Base-by-base conservation (phyloP, 805 yeast species). In the Saturnispora quitensis region DNA sequence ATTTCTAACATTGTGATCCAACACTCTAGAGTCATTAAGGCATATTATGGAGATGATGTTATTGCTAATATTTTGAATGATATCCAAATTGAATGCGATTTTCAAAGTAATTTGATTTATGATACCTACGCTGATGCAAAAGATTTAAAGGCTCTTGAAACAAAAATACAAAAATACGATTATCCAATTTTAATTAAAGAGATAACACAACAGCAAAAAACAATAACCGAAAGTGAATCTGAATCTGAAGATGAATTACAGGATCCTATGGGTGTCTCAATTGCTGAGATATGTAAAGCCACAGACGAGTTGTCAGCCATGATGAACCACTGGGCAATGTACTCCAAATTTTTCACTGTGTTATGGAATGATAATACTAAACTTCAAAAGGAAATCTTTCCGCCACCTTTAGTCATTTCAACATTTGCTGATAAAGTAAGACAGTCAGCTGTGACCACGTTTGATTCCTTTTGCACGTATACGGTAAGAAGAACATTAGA, bases 31-130 rank as follows among this genome's bases (percentile, higher is more conserved):
- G 76, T 93, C 40, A 89, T 93, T 27, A 77, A 75, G 42, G 74
- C 74, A 47, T 84, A 82, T 62, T 93, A 93, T 62, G 95, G 91
- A 18, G 69, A 70, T 2, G 56, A 68, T 9, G 81, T 82, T 15
- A 81, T 90, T 73, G 68, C 75, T 3, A 74, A 75, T 34, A 89
- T 91, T 9, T 74, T 90, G 58, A 79, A 77, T 18, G 78, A 78
- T 47, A 83, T 93, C 33, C 96, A 91, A 67, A 72, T 78, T 47
- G 99, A 93, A 62, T 83, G 93, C 31, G 99, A 93, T 62, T 74
- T 90, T n/a, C 99, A 93, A 62, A 84, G 91, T 25, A 95, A 95
- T 0, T 72, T 93, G 43, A 86, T 93, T 4, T 73, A 86, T 50
- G 98, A 91, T 65, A 86, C 93, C 0, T 88, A 87, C 61, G 78